phyloP scores from a whole-genome alignment of 2,329 filamentous ascomycete species.

The Ophiostoma australiae region DNA sequence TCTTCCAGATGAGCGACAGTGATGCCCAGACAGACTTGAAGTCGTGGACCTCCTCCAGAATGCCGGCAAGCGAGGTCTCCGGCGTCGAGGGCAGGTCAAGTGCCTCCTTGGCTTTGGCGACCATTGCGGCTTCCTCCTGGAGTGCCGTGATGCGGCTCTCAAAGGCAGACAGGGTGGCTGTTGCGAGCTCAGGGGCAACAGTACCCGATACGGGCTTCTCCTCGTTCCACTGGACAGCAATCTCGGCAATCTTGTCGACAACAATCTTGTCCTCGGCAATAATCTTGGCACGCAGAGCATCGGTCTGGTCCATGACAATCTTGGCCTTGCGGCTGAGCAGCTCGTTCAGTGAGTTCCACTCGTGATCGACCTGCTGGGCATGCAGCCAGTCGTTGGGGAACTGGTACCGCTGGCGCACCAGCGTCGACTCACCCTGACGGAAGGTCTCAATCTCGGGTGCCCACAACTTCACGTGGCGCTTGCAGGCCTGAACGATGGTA shows the following conservation, averaged over 20 bases:
- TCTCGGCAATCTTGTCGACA: conserved; percentile 78
- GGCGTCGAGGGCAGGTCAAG: conserved; percentile 77
- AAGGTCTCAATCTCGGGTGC: conserved; percentile 95
- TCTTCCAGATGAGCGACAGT: conserved; percentile 93
- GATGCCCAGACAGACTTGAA: conserved; percentile 99
- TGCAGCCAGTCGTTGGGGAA: conserved; percentile 92
- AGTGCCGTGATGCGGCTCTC: conserved; percentile 79
- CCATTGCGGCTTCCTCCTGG: conserved; percentile 84
- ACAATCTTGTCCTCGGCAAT: conserved; percentile 88
- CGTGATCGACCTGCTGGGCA: conserved; percentile 91
- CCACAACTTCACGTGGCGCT: conserved; percentile 89
- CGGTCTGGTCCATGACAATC: conserved; percentile 93
- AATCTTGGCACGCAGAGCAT: conserved; percentile 92
- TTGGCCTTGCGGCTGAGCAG: conserved; percentile 87
- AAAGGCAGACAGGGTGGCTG: conserved; percentile 73
- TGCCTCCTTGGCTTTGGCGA: conserved; percentile 93
- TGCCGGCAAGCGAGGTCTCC: conserved; percentile 75
- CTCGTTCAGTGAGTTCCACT: conserved; percentile 92
- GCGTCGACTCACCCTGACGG: conserved; percentile 87
- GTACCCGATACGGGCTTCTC: conserved; percentile 96
- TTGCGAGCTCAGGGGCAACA: conserved; percentile 84
- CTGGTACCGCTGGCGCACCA: conserved; percentile 87
- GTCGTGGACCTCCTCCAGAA: conserved; percentile 94
- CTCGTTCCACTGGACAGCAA: conserved; percentile 84
- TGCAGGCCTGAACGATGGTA: conserved; percentile 93